phyloP scores from a whole-genome alignment of 768 basidiomycete genomes.

The Lactarius psammicola region DNA sequence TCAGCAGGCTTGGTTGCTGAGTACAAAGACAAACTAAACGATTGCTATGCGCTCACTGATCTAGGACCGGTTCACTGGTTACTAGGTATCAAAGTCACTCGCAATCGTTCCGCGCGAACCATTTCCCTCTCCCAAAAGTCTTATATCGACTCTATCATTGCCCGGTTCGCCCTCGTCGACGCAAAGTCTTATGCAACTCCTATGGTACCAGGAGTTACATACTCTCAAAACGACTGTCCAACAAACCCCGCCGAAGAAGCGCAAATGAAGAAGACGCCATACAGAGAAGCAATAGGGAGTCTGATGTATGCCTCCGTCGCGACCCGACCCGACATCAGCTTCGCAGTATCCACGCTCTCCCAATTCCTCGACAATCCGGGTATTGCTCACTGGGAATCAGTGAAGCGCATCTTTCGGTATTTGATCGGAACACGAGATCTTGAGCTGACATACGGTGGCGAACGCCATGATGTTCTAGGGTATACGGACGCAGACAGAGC shows the following conservation, averaged over 20 bases:
- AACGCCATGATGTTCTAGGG: neutral
- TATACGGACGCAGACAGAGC: too few species aligned
- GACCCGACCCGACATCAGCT: too few species aligned
- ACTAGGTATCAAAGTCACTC: slow-evolving; percentile 35
- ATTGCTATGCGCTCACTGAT: too few species aligned
- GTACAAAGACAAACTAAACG: neutral
- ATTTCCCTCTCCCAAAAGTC: slow-evolving; percentile 26
- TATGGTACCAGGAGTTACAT: too few species aligned
- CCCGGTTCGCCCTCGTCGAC: too few species aligned
- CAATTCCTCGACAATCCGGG: too few species aligned
- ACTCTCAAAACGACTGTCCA: too few species aligned
- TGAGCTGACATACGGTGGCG: neutral
- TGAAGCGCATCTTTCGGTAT: too few species aligned
- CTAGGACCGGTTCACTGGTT: slow-evolving; percentile 35
- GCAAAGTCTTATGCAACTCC: too few species aligned
- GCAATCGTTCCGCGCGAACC: slow-evolving; percentile 27
- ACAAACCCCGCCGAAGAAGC: slow-evolving; percentile 22
- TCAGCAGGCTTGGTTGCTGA: neutral
- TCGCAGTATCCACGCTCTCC: too few species aligned
- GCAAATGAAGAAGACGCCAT: slow-evolving; percentile 33
- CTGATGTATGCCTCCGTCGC: too few species aligned
- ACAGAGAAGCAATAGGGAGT: slow-evolving; percentile 35
- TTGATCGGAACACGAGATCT: neutral
- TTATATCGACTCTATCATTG: slow-evolving; percentile 32
- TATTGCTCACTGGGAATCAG: too few species aligned